Evolutionary conservation across 1,139 yeast species (phyloP), one percentile per base, ranked within the genome.

Genomic region (Blastobotrys arbuscula): DNA sequence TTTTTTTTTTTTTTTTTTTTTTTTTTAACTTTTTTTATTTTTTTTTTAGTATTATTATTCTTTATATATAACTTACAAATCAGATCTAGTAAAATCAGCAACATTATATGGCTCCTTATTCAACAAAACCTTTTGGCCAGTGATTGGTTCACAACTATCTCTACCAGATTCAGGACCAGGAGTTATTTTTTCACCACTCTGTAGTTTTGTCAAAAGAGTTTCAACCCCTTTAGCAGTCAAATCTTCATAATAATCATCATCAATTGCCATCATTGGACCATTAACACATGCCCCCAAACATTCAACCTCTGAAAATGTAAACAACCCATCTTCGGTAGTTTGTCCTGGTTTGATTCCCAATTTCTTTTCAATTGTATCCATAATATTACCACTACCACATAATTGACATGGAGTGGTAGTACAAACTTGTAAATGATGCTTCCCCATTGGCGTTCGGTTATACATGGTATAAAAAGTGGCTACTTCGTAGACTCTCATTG

Each of bases 381-480:
- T 83, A 55, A 87, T 77, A 30, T 76, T 81, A 64, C 86, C 95
- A 31, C 87, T 80, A 42, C 89, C 89, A 68, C 95, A 83, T 59
- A 87, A 76, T 70, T 84, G 92, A 68, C 96, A 87, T 39, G 95
- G 95, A 13, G 95, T 86, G 46, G 95, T 87, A 54, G 96, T 87
- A 72, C 96, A 87, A 45, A 87, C 83, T 66, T 87, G 95, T 53
- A 87, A 69, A 64, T 84, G 85, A 67, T 80, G 84, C 65, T 86
- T 85, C 55, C 96, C 95, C 78, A 87, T 81, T 48, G 95, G 95
- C 59, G 78, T 76, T 69, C 95, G 81, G 71, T 85, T 85, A 73
- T 82, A 87, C 96, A 87, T 87, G 61, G 96, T 86, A 72, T 87
- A 87, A 72, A 87, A 87, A 44, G 95, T 84, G 38, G 96, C 96